Evolutionary conservation across 768 basidiomycete genomes (phyloP), one percentile per base, ranked within the genome.

Genomic region (Russula virescens): DNA sequence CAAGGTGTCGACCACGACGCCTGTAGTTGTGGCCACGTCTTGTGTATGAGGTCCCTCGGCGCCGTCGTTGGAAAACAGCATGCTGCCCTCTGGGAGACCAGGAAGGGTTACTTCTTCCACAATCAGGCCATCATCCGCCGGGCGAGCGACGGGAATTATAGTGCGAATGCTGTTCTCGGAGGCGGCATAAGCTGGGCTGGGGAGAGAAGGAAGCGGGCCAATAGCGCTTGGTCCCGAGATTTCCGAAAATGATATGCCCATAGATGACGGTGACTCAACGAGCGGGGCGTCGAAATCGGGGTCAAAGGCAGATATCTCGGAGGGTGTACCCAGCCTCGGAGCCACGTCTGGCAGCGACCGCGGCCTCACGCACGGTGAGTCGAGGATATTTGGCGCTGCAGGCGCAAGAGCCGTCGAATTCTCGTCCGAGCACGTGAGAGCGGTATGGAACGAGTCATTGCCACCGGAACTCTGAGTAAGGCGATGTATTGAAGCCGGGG

Each of bases 141-240:
- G 52, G 49, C 13, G 53, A 21, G 40, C 5, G 58, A 3, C 47
- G 1, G 62, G 52, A 10, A 38, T 18, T 21, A 63, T 47, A 13
- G 62, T 55, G n/a, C 26, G 26, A 23, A 21, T 43, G 46, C 46
- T 59, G 42, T 26, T 9, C 47, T 49, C 51, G 9, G 58, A 43
- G 19, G 19, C 25, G 10, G 21, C 8, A 35, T n/a, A 8, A 35
- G 52, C 40, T 4, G 53, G 23, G 21, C 51, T 53, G 1, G 18
- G 57, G 46, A 50, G 47, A 19, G 62, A 59, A 34, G 35, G 52
- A 3, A 59, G 28, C 5, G 62, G 25, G n/a, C 46, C 47, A 28
- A 55, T 23, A 11, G 38, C n/a, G 28, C 52, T 63, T 31, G 62
- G 62, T 19, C 46, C 38, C 0, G 62, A 59, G 23, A 63, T 54